Evolutionary conservation across 2,329 filamentous ascomycete genomes (phyloP).

Genomic region (Zymoseptoria crescenta): DNA sequence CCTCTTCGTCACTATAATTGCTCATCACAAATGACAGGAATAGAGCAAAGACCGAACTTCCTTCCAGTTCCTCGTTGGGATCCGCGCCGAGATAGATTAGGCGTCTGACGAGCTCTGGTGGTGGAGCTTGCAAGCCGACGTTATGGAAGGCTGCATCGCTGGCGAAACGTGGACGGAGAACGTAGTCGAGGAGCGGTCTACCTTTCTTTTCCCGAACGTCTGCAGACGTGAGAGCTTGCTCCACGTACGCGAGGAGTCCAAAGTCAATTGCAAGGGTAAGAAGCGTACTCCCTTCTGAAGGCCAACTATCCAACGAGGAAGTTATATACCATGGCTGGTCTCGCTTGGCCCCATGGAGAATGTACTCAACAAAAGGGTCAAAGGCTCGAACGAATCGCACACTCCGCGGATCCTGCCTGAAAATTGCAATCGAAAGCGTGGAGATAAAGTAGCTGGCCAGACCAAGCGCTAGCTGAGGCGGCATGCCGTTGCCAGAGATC

Average conservation of each 20-base stretch:
- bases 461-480: neutral
- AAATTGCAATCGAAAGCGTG: constrained; percentile 4
- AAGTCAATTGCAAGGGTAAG: neutral
- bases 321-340: constrained; percentile 1
- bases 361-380: neutral
- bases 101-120: neutral
- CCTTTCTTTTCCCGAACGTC: neutral
- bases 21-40: neutral
- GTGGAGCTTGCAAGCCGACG: neutral
- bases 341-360: neutral
- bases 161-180: neutral
- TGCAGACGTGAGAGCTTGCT: neutral
- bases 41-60: neutral
- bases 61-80: neutral
- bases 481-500: neutral
- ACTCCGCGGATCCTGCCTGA: neutral
- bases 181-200: constrained; percentile 2
- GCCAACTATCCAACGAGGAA: neutral
- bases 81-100: constrained; percentile 1
- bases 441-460: constrained; percentile 6
- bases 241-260: neutral
- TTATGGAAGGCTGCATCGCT: neutral
- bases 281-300: neutral
- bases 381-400: neutral
- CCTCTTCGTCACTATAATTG: neutral